Base-by-base conservation (phyloP, 2,329 filamentous ascomycete genomes). In the Fusarium nygamai region DNA sequence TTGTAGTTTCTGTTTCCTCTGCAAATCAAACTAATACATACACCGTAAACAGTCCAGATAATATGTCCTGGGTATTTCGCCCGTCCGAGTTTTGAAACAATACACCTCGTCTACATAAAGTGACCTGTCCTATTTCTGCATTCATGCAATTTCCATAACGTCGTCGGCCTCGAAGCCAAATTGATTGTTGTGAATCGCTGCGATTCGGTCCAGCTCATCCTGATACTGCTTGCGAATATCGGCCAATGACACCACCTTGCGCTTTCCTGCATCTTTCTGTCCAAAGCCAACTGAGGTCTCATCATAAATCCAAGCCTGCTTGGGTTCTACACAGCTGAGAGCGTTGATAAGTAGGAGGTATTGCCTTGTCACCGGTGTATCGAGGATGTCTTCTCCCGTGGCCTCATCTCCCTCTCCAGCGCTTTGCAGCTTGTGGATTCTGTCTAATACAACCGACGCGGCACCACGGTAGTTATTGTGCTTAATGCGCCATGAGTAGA, bases 291-390 rank as follows among this genome's bases (percentile, higher is more conserved):
- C 61, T 14, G 73, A 62, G 19, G 81, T 77, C 60, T 83, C 80
- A 81, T 82, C 78, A 56, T 89, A 91, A 81, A 97, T 90, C 89
- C 97, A 99, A 78, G 98, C 93, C 71, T 94, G 91, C 75, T 89
- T 90, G 66, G 91, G 86, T 56, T 93, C 91, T 46, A 98, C 94
- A 73, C 94, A 98, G 74, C 93, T 94, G 69, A 99, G 86, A 2
- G 94, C 92, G 81, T 99, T 99, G 85, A 99, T 97, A 50, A 99
- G 89, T 70, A 95, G 88, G n/a, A 98, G 85, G 78, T 97, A 96
- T 78, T 94, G 92, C 76, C 93, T 90, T 53, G 92, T 91, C 38
- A 93, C 87, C 2, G 88, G 86, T 1, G 90, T 92, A 75, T 92
- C 90, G 17, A 91, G 84, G 8, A 86, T 85, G 70, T 92, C 90